Base-by-base conservation (phyloP, 106 monocot genomes). In the Dendrobium chrysotoxum region DNA sequence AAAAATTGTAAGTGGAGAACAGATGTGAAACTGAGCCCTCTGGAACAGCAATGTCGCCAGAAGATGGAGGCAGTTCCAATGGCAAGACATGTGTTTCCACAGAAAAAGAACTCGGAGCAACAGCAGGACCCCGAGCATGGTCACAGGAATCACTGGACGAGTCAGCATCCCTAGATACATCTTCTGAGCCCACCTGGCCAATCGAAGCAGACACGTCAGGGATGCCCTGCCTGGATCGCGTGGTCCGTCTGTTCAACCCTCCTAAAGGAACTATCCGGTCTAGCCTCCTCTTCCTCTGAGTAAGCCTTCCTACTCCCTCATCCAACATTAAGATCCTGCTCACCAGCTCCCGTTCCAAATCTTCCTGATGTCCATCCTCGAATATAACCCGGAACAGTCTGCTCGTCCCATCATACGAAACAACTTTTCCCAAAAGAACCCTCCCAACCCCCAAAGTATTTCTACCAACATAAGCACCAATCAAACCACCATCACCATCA, bases 1-100 rank as follows among this genome's bases (percentile, higher is more conserved):
- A 50, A 80, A 96, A 96, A 76, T 79, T 92, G 80, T 93, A 93
- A 9, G 93, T 92, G 31, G 96, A 92, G 67, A 96, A 90, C 10
- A 96, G 86, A 82, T 81, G 82, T 8, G 85, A 66, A 10, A 89
- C 83, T 8, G 82, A 85, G 40, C 88, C 86, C 67, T 96, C 93
- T 2, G 92, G 83, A 26, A 96, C 80, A 40, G 78, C 77, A 67
- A 96, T 83, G 83, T 90, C 87, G 5, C 84, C 87, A 0, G 93
- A 90, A 0, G 96, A 96, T 26, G 87, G 85, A 28, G 96, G 96
- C 83, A 76, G 25, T 50, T 76, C 76, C 47, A 95, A 79, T 12
- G 81, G 77, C 18, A 79, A 61, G 15, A 74, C 17, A 26, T 47
- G 79, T 8, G 79, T 53, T 40, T 83, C 83, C 35, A 23, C 17